A percentile compares a stretch with the other conserved stretches of the same genome.
Conservation (phyloP, 768 basidiomycete genomes). For the Tulasnella sp. region DNA sequence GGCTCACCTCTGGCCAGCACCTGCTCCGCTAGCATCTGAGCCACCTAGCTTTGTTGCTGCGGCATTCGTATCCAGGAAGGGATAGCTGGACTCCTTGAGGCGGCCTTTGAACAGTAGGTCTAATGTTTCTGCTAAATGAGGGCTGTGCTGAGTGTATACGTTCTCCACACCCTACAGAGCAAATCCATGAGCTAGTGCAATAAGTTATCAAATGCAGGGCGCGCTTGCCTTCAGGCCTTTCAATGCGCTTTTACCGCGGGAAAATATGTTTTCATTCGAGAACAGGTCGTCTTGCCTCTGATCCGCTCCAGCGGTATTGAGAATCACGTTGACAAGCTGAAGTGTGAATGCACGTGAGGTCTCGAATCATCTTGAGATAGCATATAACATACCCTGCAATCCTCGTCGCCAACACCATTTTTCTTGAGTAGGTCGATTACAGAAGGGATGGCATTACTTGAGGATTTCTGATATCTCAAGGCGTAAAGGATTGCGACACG, state of each 20-base stretch:
- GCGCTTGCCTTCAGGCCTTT: slow-evolving; percentile 77
- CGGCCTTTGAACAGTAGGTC: slow-evolving; percentile 80
- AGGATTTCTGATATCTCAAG: slow-evolving; percentile 83
- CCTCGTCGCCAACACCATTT: slow-evolving; percentile 64
- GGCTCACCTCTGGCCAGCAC: slow-evolving; percentile 3
- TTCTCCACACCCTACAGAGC: slow-evolving; percentile 81
- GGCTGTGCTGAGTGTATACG: slow-evolving; percentile 94
- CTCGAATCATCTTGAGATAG: not conserved
- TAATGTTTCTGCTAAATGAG: slow-evolving; percentile 82
- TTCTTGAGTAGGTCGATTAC: slow-evolving; percentile 35
- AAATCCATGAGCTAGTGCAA: slow-evolving; percentile 5
- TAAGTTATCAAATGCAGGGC: not conserved
- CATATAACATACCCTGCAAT: slow-evolving; percentile 45
- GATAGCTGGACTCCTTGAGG: slow-evolving; percentile 77
- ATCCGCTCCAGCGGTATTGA: slow-evolving; percentile 89
- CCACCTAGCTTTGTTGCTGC: slow-evolving; percentile 10
- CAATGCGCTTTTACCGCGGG: slow-evolving; percentile 84
- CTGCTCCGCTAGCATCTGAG: not conserved
- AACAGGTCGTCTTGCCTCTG: slow-evolving; percentile 96
- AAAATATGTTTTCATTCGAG: slow-evolving; percentile 86
- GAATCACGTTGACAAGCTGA: slow-evolving; percentile 81
- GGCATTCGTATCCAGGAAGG: slow-evolving; percentile 45
- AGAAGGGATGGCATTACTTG: slow-evolving; percentile 60
- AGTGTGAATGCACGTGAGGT: slow-evolving; percentile 2
- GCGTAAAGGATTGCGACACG: slow-evolving; percentile 86